Conservation (phyloP, 371 early-diverging fungal genomes). For the Rhizomucor pusillus region DNA sequence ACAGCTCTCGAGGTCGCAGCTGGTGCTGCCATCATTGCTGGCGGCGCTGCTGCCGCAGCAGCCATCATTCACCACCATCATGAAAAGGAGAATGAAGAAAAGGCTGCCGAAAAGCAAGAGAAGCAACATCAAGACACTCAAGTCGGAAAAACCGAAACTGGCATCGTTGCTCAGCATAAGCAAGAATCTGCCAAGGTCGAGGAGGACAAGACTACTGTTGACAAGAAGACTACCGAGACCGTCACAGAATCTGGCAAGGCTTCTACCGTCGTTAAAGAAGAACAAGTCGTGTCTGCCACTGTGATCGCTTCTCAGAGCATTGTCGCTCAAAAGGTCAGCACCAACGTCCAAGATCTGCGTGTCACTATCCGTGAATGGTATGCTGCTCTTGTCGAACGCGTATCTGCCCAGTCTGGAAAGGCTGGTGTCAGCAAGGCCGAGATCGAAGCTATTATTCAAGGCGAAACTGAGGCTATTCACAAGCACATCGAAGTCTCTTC, state of each 20-base stretch:
- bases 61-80: constrained; percentile 10
- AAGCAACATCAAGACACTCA: neutral
- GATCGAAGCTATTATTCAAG: constrained; percentile 28
- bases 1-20: constrained; percentile 8
- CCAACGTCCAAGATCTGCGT: neutral
- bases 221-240: too few species aligned
- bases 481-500: neutral
- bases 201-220: too few species aligned
- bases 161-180: too few species aligned
- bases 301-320: constrained; percentile 2
- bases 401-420: neutral
- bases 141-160: too few species aligned
- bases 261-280: too few species aligned
- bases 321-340: neutral
- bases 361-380: constrained; percentile 5
- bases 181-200: too few species aligned
- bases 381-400: neutral
- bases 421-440: constrained; percentile 8
- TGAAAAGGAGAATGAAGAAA: constrained; percentile 10
- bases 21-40: constrained; percentile 10
- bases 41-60: constrained; percentile 9
- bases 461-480: neutral
- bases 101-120: neutral
- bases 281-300: too few species aligned
- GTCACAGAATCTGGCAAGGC: too few species aligned